Evolutionary conservation across 768 basidiomycete genomes (phyloP).

Genomic region (Chalciporus chontae): DNA sequence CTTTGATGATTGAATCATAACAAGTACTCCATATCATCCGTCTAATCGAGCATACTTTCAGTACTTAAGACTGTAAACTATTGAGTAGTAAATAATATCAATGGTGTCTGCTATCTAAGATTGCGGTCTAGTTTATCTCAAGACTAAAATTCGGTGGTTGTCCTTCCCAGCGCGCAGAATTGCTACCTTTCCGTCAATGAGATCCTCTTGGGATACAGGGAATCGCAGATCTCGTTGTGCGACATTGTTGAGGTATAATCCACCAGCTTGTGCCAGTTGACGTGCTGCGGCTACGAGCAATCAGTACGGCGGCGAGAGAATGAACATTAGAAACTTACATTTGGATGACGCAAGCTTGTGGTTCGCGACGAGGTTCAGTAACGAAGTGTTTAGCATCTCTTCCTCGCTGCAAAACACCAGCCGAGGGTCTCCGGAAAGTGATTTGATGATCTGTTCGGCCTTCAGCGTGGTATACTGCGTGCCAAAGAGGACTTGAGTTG

Average conservation of each 20-base stretch:
- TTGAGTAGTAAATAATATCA: not conserved
- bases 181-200: constrained; percentile 60
- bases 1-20: not conserved
- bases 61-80: not conserved
- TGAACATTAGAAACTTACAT: constrained; percentile 41
- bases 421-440: constrained; percentile 64
- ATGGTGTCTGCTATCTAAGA: not conserved
- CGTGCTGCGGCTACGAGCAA: constrained; percentile 56
- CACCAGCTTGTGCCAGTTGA: constrained; percentile 57
- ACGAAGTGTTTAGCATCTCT: constrained; percentile 50
- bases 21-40: not conserved
- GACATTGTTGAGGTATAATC: constrained; percentile 69
- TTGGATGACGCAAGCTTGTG: constrained; percentile 60
- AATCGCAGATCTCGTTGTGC: constrained; percentile 49
- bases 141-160: constrained; percentile 55
- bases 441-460: constrained; percentile 53
- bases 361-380: constrained; percentile 59
- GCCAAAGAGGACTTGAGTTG: constrained; percentile 45
- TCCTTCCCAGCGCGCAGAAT: constrained; percentile 76
- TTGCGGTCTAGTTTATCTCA: constrained; percentile 18
- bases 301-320: constrained; percentile 5
- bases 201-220: constrained; percentile 39
- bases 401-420: constrained; percentile 48
- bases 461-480: constrained; percentile 40
- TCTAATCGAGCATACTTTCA: not conserved